Conservation (phyloP, 2,329 filamentous ascomycete genomes). For the Diaporthe velutina region DNA sequence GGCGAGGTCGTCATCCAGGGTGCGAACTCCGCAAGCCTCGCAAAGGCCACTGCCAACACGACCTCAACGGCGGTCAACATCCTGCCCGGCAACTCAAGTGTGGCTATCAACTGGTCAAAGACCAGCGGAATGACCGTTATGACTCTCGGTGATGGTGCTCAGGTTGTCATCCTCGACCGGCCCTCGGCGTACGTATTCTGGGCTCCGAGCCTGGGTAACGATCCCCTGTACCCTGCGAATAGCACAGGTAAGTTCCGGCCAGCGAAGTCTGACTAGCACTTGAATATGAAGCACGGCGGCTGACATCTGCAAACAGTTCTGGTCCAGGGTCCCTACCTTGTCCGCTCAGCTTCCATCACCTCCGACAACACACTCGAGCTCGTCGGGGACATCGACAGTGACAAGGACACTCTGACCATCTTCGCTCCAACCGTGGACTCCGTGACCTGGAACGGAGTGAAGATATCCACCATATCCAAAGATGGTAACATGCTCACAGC, state of each 20-base stretch:
- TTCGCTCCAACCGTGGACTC: constrained; percentile 61
- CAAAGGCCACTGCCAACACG: constrained; percentile 52
- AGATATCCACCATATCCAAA: constrained; percentile 46
- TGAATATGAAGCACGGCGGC: not conserved
- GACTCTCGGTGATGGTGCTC: constrained; percentile 59
- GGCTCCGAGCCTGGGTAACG: constrained; percentile 61
- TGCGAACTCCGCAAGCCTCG: constrained; percentile 47
- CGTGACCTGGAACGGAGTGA: constrained; percentile 65
- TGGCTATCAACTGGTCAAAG: constrained; percentile 64
- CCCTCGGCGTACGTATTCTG: constrained; percentile 68
- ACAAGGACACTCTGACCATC: constrained; percentile 56
- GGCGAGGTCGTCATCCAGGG: constrained; percentile 66
- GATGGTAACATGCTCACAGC: constrained; percentile 47
- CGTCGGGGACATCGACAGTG: constrained; percentile 58
- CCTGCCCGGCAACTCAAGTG: constrained; percentile 52
- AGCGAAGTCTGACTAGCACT: not conserved
- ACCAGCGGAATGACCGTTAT: constrained; percentile 61
- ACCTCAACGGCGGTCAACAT: constrained; percentile 57
- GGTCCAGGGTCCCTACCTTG: constrained; percentile 65
- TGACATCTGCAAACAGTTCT: constrained; percentile 53
- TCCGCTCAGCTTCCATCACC: constrained; percentile 57
- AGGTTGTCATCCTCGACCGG: constrained; percentile 66
- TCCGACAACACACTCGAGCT: constrained; percentile 52
- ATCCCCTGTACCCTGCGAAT: constrained; percentile 59
- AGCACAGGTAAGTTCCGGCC: constrained; percentile 55